Conservation (phyloP, 1,139 yeast genomes). For the Candida buenavistaensis region DNA sequence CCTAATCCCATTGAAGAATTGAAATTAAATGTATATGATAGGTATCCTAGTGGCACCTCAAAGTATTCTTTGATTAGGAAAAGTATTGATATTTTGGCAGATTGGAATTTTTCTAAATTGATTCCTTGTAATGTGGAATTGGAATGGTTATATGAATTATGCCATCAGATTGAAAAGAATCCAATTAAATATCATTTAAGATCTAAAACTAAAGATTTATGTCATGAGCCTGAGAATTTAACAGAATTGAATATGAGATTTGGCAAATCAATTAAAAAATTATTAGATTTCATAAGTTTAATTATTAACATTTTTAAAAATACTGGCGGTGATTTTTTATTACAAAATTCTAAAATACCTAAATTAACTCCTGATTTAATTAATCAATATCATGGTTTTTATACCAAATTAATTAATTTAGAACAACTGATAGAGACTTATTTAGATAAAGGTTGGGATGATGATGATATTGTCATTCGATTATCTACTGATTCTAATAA, state of each 20-base stretch:
- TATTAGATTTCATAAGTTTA: constrained; percentile 31
- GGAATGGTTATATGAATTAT: constrained; percentile 39
- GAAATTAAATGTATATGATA: constrained; percentile 38
- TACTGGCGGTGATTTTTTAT: constrained; percentile 38
- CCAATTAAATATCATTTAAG: constrained; percentile 54
- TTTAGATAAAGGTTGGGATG: constrained; percentile 40
- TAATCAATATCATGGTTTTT: constrained; percentile 21
- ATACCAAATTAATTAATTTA: constrained; percentile 24
- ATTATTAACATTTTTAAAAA: constrained; percentile 32
- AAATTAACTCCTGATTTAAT: constrained; percentile 30
- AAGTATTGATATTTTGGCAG: constrained; percentile 33
- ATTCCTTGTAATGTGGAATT: constrained; percentile 26
- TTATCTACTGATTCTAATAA: constrained; percentile 18
- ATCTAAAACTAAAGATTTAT: constrained; percentile 38
- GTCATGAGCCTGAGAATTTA: constrained; percentile 36
- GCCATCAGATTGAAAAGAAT: constrained; percentile 46
- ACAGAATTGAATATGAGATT: constrained; percentile 33
- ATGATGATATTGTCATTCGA: constrained; percentile 41
- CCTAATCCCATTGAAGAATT: constrained; percentile 47
- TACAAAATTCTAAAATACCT: constrained; percentile 47
- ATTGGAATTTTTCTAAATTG: constrained; percentile 23
- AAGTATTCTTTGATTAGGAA: constrained; percentile 46
- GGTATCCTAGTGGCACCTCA: constrained; percentile 58
- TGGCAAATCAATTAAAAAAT: constrained; percentile 20
- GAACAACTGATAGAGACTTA: constrained; percentile 30